Evolutionary conservation across 192 early-diverging fungal species (phyloP), one percentile per base, ranked within the genome.

Genomic region (Podila epigama): DNA sequence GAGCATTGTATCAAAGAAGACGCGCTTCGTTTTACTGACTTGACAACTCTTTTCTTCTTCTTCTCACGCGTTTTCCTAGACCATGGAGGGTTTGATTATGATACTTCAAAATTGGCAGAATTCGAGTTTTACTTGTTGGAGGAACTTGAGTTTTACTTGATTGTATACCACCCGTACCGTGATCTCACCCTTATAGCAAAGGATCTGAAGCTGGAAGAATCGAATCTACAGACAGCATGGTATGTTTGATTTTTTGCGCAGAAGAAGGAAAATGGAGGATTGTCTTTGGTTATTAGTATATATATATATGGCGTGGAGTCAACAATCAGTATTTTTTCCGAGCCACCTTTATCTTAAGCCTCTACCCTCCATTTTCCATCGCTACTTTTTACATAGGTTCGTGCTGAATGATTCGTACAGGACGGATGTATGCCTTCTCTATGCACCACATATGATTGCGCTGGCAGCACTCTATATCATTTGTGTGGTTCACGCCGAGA

Each of bases 121-220:
- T 95, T 93, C 81, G 96, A 97, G 68, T 96, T 94, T 77, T 94
- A 96, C 60, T 65, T 97, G 32, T 40, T 97, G 34, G 96, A 97
- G 68, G 95, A 95, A 22, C 86, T 97, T 60, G 90, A 96, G 70
- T 97, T 96, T 62, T 94, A 93, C 66, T 71, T 94, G 56, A 90
- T 97, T 60, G 88, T 95, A 0, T 95, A 89, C 70, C 95, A 97
- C 66, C 94, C 96, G 9, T 97, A 96, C 69, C 88, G 90, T 27
- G 85, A 91, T 5, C 82, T 97, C 2, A 88, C 84, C 1, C 83
- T 81, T 20, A 75, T 88, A 42, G 81, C 82, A 6, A 80, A 84
- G 40, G 85, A 87, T 22, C 65, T 88, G 20, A 84, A 82, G 11
- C 66, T 84, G 66, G 71, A 82, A 29, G 82, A 87, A 53, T 82